Evolutionary conservation across 2,329 filamentous ascomycete species (phyloP).

Genomic region (Leptographium flavum): DNA sequence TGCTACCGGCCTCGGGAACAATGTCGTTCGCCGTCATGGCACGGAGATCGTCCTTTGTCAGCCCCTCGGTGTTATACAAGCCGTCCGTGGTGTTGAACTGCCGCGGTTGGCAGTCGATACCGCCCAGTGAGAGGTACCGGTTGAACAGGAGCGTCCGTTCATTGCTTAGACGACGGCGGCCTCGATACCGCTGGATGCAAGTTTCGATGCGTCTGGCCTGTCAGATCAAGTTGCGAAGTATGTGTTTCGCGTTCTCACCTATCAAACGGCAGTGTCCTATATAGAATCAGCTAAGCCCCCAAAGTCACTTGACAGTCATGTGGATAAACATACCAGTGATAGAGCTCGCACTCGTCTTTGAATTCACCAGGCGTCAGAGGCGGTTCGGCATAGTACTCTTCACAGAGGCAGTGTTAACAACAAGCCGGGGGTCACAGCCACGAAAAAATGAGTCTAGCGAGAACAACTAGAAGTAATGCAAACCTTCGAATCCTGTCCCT

Average conservation of each 20-base stretch:
- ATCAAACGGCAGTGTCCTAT: conserved; percentile 6
- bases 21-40: conserved; percentile 48
- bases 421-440: not conserved
- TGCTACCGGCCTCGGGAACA: conserved; percentile 28
- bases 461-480: not conserved
- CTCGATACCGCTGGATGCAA: conserved; percentile 69
- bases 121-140: conserved; percentile 72
- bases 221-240: conserved; percentile 25
- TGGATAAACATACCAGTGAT: conserved; percentile 38
- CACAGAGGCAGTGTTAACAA: not conserved
- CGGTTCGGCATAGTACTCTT: conserved; percentile 64
- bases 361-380: conserved; percentile 60
- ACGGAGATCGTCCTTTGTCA: conserved; percentile 51
- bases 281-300: not conserved
- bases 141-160: conserved; percentile 52
- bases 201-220: conserved; percentile 58
- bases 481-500: conserved; percentile 56
- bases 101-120: conserved; percentile 46
- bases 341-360: conserved; percentile 51
- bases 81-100: conserved; percentile 48
- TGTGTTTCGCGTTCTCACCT: conserved; percentile 12
- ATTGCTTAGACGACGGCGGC: conserved; percentile 57
- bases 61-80: conserved; percentile 31
- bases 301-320: not conserved
- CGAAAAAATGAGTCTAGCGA: not conserved